These are phyloP conservation scores for Decorospora gaudefroyi DNA, from an alignment of 2,329 filamentous ascomycete genomes.

Conservation along the genomic window DNA sequence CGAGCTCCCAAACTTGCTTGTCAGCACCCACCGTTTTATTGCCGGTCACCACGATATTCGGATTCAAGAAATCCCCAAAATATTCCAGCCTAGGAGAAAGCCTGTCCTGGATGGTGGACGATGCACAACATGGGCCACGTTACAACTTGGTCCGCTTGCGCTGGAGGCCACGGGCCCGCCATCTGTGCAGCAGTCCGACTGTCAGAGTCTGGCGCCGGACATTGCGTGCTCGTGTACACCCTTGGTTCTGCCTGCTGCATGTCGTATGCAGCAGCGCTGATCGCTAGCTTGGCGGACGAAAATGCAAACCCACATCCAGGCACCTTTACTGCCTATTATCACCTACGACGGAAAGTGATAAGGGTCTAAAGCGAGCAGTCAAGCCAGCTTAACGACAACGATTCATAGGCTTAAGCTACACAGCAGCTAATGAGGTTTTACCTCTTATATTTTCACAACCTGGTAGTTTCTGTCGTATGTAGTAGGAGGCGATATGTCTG, in stretches of 20 bases:
- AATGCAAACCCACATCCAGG: no score
- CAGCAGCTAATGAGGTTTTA: no score
- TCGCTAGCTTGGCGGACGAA: not conserved
- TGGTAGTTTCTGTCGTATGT: no score
- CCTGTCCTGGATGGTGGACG: not conserved
- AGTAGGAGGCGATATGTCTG: no score
- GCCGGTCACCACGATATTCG: no score
- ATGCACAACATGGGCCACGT: not conserved
- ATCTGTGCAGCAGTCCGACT: not conserved
- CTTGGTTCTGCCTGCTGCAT: not conserved
- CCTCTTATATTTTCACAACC: no score
- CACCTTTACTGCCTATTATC: no score
- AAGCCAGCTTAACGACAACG: no score
- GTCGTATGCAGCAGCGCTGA: slow-evolving; percentile 3
- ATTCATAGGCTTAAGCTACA: no score
- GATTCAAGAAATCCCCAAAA: no score
- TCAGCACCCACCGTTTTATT: not conserved
- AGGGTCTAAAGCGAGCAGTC: no score
- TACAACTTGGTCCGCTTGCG: not conserved
- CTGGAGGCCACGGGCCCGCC: not conserved
- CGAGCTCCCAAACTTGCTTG: slow-evolving; percentile 2
- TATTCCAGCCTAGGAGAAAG: not conserved
- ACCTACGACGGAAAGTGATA: no score
- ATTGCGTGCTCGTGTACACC: slow-evolving; percentile 9
- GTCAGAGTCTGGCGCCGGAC: slow-evolving; percentile 4